A percentile compares a stretch with the other conserved stretches of the same genome.
phyloP scores from a whole-genome alignment of 371 early-diverging fungal species.

The Mortierella sp. region DNA sequence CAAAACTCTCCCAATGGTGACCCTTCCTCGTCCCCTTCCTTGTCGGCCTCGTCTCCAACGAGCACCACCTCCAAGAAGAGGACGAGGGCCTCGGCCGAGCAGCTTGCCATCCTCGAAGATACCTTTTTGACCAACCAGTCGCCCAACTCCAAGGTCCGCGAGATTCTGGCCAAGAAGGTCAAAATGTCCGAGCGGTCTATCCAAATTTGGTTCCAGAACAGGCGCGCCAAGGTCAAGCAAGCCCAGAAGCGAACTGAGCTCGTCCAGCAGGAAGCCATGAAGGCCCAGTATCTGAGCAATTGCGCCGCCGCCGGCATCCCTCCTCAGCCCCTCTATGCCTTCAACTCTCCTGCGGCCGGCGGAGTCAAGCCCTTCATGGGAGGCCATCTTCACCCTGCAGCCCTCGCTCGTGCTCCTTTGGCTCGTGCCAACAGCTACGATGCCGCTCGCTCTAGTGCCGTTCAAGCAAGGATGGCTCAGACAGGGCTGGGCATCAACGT shows the following conservation, averaged over 20 bases:
- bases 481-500: constrained; percentile 57
- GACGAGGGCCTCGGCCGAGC: constrained; percentile 82
- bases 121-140: constrained; percentile 78
- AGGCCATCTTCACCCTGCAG: constrained; percentile 49
- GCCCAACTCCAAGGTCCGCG: constrained; percentile 88
- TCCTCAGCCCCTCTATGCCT: constrained; percentile 46
- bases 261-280: constrained; percentile 68
- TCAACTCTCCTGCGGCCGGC: constrained; percentile 18
- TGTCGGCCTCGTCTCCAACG: constrained; percentile 56
- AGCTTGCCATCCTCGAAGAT: constrained; percentile 81
- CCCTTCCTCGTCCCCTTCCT: constrained; percentile 47
- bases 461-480: constrained; percentile 43
- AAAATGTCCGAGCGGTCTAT: constrained; percentile 95
- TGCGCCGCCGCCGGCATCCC: constrained; percentile 49
- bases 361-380: constrained; percentile 43
- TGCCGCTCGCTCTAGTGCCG: constrained; percentile 37
- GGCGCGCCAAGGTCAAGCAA: constrained; percentile 94
- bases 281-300: constrained; percentile 52
- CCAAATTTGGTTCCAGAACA: constrained; percentile 99
- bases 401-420: constrained; percentile 44
- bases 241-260: constrained; percentile 67
- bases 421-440: constrained; percentile 51
- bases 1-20: constrained; percentile 57
- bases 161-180: constrained; percentile 86
- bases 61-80: constrained; percentile 70